Conservation (phyloP, 768 basidiomycete species). For the Clitopilus passeckerianus region DNA sequence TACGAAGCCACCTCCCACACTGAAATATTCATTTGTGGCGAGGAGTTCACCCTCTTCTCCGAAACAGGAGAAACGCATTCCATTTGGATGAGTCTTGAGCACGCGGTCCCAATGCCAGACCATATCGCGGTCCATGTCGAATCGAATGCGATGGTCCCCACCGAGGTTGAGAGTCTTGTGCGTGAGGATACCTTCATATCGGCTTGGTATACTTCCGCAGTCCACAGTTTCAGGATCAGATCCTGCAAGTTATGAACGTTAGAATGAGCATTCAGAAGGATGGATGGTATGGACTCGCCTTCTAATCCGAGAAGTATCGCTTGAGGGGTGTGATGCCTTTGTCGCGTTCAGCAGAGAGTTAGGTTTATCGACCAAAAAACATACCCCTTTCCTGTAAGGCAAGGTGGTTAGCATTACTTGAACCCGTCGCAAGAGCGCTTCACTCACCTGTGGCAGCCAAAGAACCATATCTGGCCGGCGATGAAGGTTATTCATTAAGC, state of each 20-base stretch:
- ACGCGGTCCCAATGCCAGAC: conserved; percentile 88
- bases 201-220: conserved; percentile 73
- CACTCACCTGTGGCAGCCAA: conserved; percentile 82
- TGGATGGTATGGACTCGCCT: conserved; percentile 30
- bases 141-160: conserved; percentile 72
- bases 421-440: not conserved
- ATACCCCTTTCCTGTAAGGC: conserved; percentile 67
- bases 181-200: conserved; percentile 64
- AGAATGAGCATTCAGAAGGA: not conserved
- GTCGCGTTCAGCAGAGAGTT: conserved; percentile 1
- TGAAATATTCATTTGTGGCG: conserved; percentile 94
- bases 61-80: conserved; percentile 90
- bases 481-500: conserved; percentile 1
- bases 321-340: conserved; percentile 82
- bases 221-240: conserved; percentile 94
- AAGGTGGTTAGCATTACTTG: conserved; percentile 2
- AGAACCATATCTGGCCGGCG: conserved; percentile 68
- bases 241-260: conserved; percentile 26
- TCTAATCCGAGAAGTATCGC: conserved; percentile 81
- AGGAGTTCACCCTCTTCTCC: conserved; percentile 76
- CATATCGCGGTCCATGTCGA: conserved; percentile 90
- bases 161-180: conserved; percentile 66
- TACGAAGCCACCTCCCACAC: conserved; percentile 92
- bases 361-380: conserved; percentile 12
- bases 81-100: conserved; percentile 87